Evolutionary conservation across 805 yeast genomes (phyloP), one percentile per base, ranked within the genome.

Genomic region (Torulaspora franciscae): DNA sequence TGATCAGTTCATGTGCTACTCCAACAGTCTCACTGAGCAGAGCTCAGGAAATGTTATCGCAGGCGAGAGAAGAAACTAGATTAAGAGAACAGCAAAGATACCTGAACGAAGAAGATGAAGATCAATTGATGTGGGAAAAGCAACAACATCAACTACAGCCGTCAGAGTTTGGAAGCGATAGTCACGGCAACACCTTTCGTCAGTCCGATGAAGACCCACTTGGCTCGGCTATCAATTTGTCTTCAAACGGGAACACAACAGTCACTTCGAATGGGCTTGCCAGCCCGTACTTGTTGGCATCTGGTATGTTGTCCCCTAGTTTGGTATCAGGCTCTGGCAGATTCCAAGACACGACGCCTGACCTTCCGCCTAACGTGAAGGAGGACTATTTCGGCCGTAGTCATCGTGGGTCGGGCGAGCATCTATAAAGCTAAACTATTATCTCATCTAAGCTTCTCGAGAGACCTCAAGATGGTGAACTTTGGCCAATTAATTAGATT

Each of bases 21-120:
- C 98, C 99, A n/a, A 91, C 98, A 0, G 89, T 93, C 7, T 81
- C 95, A 8, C 70, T 93, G 50, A 78, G 80, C 38, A 81, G 80
- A 56, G 99, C 99, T 0, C 95, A 88, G 65, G 95, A 82, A 57
- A 65, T 93, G 64, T 71, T 88, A 56, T 82, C 86, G 2, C 85
- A 82, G 54, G 93, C 95, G 0, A 74, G 95, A 58, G 93, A 83
- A 57, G 86, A 79, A 51, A 80, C 85, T 0, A 75, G 73, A 51
- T 57, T 72, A 42, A 79, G 80, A 72, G 67, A 77, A 71, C 62
- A 75, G 57, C 58, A 74, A 42, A 42, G 56, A 19, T 48, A 45
- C 25, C 37, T 59, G 42, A 57, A 52, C 40, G 59, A 52, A 22
- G 57, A 57, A 15, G 64, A 62, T 40, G 66, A 60, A 40, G 63